Percentiles rank a stretch among this genome's conserved stretches.
These are phyloP conservation scores for Teratosphaeria zuluensis DNA, from an alignment of 2,329 filamentous ascomycete genomes.

Conservation along the genomic window DNA sequence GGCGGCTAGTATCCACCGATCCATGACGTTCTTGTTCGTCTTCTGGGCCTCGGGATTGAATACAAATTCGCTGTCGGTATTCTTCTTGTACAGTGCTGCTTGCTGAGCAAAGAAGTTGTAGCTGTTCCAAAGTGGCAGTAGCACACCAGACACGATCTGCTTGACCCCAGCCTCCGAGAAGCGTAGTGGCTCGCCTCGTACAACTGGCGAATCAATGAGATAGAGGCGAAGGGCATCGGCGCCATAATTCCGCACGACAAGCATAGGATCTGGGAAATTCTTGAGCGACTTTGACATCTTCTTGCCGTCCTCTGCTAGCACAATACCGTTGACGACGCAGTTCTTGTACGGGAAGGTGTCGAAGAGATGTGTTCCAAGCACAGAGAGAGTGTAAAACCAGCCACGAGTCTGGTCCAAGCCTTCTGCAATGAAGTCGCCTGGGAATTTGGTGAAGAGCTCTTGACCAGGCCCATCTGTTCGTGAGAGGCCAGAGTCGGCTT, in stretches of 20 bases:
- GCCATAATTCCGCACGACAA: conserved; percentile 80
- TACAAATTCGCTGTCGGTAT: conserved; percentile 62
- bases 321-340: conserved; percentile 92
- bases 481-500: conserved; percentile 20
- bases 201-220: conserved; percentile 91
- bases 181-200: conserved; percentile 77
- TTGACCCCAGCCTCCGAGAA: conserved; percentile 92
- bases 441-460: conserved; percentile 70
- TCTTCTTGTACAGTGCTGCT: conserved; percentile 76
- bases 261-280: conserved; percentile 82
- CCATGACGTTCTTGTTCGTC: conserved; percentile 84
- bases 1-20: conserved; percentile 87
- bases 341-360: conserved; percentile 83
- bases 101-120: conserved; percentile 95
- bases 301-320: conserved; percentile 88
- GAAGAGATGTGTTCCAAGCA: conserved; percentile 81
- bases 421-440: conserved; percentile 89
- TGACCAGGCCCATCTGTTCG: conserved; percentile 22
- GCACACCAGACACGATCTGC: conserved; percentile 85
- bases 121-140: conserved; percentile 89
- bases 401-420: conserved; percentile 88
- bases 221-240: conserved; percentile 91
- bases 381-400: conserved; percentile 91
- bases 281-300: conserved; percentile 98
- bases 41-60: conserved; percentile 69